Base-by-base conservation (phyloP, 2,329 filamentous ascomycete species). In the Venturia effusa region DNA sequence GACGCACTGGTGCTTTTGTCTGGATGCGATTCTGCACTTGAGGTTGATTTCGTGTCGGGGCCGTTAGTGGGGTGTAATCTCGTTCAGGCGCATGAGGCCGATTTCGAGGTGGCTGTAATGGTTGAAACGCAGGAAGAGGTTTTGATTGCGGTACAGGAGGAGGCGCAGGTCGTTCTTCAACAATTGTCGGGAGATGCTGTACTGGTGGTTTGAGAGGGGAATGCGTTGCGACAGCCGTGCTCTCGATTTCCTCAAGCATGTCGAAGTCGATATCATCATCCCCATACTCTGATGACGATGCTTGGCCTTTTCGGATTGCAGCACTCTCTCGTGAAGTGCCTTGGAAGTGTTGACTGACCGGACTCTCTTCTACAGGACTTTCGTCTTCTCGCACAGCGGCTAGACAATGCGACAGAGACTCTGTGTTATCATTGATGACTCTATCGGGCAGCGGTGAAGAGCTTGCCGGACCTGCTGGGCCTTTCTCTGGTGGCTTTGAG, bases 391-490 rank as follows among this genome's bases (percentile, higher is more conserved):
- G 37, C n/a, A 43, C 37, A 40, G 40, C 34, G 19, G 59, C 37
- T 24, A 60, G 59, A 19, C n/a, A n/a, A 60, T 41, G 17, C 43
- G 34, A 60, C 11, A 37, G 59, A 7, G 59, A 41, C 7, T 60
- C 59, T 40, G 24, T 8, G 13, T 60, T n/a, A 10, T 63, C n/a
- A 10, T 22, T n/a, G 34, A 41, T 15, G 32, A 22, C 27, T 19
- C 61, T 22, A 11, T 64, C 76, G 15, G 78, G 78, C 17, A 79
- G 67, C 0, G 79, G 78, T 37, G 77, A 80, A 11, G 79, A 81
- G 68, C 78, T 80, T 10, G 78, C 78, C 1, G 78, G 78, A 27
- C 71, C 68, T 19, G 71, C 67, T 7, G 70, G 70, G 15, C 66
- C 66, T 8, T 66, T 60, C 40, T 67, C 67, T 11, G 69, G 68